Evolutionary conservation across 116 monocot species (phyloP).

Genomic region (Dioscorea cayenensis): DNA sequence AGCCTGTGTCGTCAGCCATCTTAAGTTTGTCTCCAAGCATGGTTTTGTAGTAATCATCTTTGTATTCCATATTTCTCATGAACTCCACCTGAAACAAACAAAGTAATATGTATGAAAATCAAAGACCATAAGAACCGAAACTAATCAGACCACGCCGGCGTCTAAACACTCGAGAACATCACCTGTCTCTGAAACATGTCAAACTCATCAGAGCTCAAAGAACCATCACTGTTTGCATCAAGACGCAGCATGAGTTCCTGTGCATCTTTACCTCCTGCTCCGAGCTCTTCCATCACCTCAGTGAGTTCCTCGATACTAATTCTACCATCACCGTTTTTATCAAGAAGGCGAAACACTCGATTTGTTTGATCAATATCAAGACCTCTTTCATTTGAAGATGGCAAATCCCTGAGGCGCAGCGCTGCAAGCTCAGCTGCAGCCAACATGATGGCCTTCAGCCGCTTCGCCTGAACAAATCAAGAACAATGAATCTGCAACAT

Average conservation of each 20-base stretch:
- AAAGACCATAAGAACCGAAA: background rate
- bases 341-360: constrained; percentile 59
- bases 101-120: background rate
- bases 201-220: constrained; percentile 81
- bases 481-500: background rate
- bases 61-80: constrained; percentile 55
- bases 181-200: constrained; percentile 86
- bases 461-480: constrained; percentile 47
- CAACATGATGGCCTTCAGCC: constrained; percentile 70
- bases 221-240: constrained; percentile 84
- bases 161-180: background rate
- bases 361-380: constrained; percentile 33
- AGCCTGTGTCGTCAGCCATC: constrained; percentile 50
- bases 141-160: too few species aligned
- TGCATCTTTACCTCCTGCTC: constrained; percentile 79
- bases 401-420: constrained; percentile 63
- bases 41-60: constrained; percentile 56
- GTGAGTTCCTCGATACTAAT: constrained; percentile 92
- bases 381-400: constrained; percentile 24
- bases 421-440: constrained; percentile 90
- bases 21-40: constrained; percentile 62
- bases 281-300: constrained; percentile 87
- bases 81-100: constrained; percentile 41
- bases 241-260: constrained; percentile 81
- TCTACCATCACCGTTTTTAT: constrained; percentile 86